These are phyloP conservation scores for Periglandula ipomoeae DNA, from an alignment of 2,329 filamentous ascomycete genomes.

Conservation along the genomic window DNA sequence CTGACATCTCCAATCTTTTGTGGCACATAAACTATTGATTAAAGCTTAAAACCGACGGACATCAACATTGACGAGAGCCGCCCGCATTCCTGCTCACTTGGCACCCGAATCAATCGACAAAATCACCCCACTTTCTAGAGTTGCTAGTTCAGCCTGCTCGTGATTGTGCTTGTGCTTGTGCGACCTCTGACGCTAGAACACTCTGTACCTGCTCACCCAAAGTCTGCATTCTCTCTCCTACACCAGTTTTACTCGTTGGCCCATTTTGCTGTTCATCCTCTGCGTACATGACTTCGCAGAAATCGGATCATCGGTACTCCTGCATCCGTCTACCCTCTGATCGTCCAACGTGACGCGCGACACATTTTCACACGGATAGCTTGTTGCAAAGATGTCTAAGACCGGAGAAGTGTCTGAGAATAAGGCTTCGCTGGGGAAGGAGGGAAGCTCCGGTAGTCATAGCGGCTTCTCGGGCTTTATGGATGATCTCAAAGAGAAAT, in stretches of 20 bases:
- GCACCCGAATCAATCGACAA: background rate
- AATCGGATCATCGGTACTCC: background rate
- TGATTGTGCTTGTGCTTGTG: background rate
- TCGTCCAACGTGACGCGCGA: background rate
- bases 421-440: background rate
- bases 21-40: background rate
- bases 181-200: background rate
- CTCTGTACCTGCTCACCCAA: too few relatives aligned
- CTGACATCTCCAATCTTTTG: background rate
- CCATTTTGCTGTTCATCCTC: too few relatives aligned
- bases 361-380: background rate
- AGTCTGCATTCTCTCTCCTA: background rate
- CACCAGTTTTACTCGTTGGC: background rate
- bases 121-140: background rate
- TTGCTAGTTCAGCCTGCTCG: background rate
- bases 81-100: background rate
- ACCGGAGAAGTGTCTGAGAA: conserved; percentile 1
- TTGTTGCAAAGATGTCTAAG: background rate
- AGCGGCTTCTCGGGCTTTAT: conserved; percentile 26
- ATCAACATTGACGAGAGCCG: background rate
- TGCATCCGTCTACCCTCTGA: background rate
- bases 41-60: background rate
- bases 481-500: conserved; percentile 46
- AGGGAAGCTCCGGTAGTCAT: background rate
- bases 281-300: background rate